A percentile compares a stretch with the other conserved stretches of the same genome.
Conservation (phyloP, 1,284 basidiomycete species). For the Boletus calvinii region DNA sequence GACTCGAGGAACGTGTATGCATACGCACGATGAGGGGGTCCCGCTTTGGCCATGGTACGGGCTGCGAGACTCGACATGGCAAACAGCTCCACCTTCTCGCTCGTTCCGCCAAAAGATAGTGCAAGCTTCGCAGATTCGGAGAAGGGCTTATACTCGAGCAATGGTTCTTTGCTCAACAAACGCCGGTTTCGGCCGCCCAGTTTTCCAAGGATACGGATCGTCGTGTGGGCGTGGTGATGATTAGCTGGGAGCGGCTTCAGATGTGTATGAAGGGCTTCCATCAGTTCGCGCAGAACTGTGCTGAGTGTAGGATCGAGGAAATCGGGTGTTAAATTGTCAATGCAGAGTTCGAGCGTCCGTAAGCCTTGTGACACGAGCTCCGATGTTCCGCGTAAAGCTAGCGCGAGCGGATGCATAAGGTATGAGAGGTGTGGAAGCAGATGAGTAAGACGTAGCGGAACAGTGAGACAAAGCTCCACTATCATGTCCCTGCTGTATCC, state of each 20-base stretch:
- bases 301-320: constrained; percentile 97
- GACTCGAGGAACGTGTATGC: constrained; percentile 82
- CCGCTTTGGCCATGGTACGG: constrained; percentile 57
- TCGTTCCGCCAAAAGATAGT: constrained; percentile 73
- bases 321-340: constrained; percentile 98
- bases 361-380: constrained; percentile 96
- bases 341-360: constrained; percentile 97
- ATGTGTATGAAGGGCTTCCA: constrained; percentile 91
- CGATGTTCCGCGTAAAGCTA: constrained; percentile 84
- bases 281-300: constrained; percentile 90
- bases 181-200: constrained; percentile 93
- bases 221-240: constrained; percentile 92
- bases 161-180: constrained; percentile 80
- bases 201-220: constrained; percentile 96
- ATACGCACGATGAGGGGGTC: constrained; percentile 56
- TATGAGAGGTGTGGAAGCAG: constrained; percentile 94
- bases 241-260: constrained; percentile 90
- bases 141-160: constrained; percentile 69
- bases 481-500: constrained; percentile 84
- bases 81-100: constrained; percentile 70
- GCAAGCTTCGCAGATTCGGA: constrained; percentile 69
- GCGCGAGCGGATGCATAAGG: constrained; percentile 94
- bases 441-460: constrained; percentile 94
- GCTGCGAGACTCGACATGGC: constrained; percentile 75
- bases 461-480: constrained; percentile 96